Base-by-base conservation (phyloP, 2,329 filamentous ascomycete genomes). In the Helicocarpus griseus region DNA sequence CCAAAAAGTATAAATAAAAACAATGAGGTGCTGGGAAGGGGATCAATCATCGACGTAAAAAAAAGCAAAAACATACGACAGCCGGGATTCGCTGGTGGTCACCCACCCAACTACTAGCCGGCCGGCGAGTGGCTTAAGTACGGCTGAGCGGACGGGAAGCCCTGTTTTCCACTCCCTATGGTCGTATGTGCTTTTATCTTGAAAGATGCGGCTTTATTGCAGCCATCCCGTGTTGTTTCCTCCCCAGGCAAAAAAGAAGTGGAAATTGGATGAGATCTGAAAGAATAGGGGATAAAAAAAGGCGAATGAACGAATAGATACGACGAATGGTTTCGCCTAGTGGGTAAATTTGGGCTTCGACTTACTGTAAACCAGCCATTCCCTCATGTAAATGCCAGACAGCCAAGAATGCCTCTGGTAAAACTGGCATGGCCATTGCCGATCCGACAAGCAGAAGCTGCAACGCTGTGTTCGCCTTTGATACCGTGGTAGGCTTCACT, bases 371-470 rank as follows among this genome's bases (percentile, higher is more conserved):
- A 58, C 63, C 70, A 55, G 65, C 65, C 65, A 74, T 77, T 64
- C 86, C 83, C 82, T 86, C 75, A 80, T 76, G 44, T 72, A 77
- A 3, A 74, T 77, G 69, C 78, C 44, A 79, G 65, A 39, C 72
- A 62, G 51, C 75, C 65, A 61, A 82, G 57, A 68, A 83, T 75
- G 49, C 74, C 68, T 67, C 74, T 40, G 70, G 80, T 22, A 95
- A 60, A 11, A 96, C 77, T 0, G 90, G 91, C 39, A 89, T 78
- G 1, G 87, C 82, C 45, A 91, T 89, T 2, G 89, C 90, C 9
- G 85, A 79, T 17, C 90, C 91, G 61, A 98, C 86, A 11, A 98
- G 78, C 4, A 84, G 82, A 19, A 98, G 74, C 67, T 98, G 93
- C 60, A 97, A 72, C 40, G 94, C 89, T 0, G 93, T 98, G 70